These are phyloP conservation scores for Geotrichum histeridarum DNA, from an alignment of 1,139 yeast genomes.

Conservation along the genomic window DNA sequence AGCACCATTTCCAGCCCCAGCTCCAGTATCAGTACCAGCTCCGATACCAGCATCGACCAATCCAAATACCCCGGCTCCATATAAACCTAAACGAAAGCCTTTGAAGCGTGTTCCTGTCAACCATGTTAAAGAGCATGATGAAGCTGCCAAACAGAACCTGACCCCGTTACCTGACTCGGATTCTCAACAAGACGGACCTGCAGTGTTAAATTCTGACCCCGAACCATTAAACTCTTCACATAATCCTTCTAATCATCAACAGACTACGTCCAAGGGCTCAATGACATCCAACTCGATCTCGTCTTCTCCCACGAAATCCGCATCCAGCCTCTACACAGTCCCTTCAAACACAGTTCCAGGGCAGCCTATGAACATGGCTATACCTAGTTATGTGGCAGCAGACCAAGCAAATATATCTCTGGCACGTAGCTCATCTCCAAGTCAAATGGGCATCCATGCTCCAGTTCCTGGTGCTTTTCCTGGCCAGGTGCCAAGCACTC, in stretches of 20 bases:
- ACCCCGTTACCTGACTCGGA: not conserved
- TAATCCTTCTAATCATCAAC: not conserved
- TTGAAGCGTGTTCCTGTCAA: slow-evolving; percentile 14
- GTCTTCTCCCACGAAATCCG: slow-evolving; percentile 6
- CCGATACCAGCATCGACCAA: not conserved
- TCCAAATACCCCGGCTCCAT: not conserved
- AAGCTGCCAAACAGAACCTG: not conserved
- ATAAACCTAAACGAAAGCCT: slow-evolving; percentile 11
- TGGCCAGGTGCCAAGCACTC: too few species aligned
- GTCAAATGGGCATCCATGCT: too few species aligned
- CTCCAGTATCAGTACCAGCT: not conserved
- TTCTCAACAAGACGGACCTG: not conserved
- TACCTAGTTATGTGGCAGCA: too few species aligned
- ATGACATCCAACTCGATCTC: slow-evolving; percentile 4
- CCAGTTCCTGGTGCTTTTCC: too few species aligned
- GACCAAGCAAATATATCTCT: too few species aligned
- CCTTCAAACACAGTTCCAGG: not conserved
- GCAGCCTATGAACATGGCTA: not conserved
- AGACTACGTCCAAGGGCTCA: slow-evolving; percentile 3
- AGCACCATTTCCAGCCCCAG: not conserved
- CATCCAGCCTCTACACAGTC: slow-evolving; percentile 6
- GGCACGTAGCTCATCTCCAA: too few species aligned
- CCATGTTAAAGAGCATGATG: not conserved
- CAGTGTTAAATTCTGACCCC: not conserved
- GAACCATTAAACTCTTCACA: not conserved